Evolutionary conservation across 192 early-diverging fungal genomes (phyloP).

Genomic region (Gonapodya prolifera): DNA sequence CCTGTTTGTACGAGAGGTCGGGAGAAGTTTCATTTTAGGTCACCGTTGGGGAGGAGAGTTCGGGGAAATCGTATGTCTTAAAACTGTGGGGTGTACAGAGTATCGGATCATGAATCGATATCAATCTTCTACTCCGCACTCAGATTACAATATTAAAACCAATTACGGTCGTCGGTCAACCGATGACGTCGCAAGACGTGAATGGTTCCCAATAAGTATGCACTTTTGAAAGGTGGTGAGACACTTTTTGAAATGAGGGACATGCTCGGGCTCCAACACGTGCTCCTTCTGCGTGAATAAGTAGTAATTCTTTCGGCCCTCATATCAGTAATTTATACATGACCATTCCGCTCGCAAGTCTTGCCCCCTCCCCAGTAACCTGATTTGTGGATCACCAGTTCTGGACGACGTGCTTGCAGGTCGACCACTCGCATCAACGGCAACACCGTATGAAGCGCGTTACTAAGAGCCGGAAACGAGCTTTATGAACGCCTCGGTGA

Average conservation of each 20-base stretch:
- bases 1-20: neutral
- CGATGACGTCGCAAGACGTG: neutral
- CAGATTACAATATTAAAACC: too few species aligned
- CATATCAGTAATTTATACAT: neutral
- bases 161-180: neutral
- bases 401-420: too few species aligned
- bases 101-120: too few species aligned
- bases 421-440: too few species aligned
- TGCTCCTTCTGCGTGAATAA: neutral
- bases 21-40: neutral
- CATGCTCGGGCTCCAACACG: neutral
- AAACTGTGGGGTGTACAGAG: too few species aligned
- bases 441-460: too few species aligned
- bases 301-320: neutral
- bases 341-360: neutral
- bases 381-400: too few species aligned
- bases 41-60: neutral
- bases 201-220: neutral
- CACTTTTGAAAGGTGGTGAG: too few species aligned
- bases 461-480: too few species aligned
- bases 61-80: neutral
- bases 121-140: too few species aligned
- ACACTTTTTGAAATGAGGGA: neutral
- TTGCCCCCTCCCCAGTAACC: too few species aligned
- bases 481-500: too few species aligned